Evolutionary conservation across 495 filamentous ascomycete genomes (phyloP).

Genomic region (Hypomontagnella monticulosa): DNA sequence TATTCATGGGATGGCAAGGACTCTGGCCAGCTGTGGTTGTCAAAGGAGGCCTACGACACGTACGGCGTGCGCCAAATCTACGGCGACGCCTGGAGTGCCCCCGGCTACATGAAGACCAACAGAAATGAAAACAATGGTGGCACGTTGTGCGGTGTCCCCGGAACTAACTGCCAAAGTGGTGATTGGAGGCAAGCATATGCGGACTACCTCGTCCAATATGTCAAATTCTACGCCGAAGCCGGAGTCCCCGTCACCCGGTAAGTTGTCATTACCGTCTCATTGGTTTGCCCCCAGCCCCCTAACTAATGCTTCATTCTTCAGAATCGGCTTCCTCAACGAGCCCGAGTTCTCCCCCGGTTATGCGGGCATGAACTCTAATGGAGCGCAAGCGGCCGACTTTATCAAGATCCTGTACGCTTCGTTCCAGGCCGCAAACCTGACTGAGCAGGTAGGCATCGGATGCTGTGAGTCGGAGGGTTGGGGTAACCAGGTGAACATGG

Average conservation of each 20-base stretch:
- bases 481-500: conserved; percentile 53
- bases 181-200: conserved; percentile 67
- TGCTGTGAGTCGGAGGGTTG: conserved; percentile 56
- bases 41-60: conserved; percentile 57
- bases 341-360: conserved; percentile 53
- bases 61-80: conserved; percentile 63
- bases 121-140: conserved; percentile 60
- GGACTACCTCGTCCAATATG: conserved; percentile 63
- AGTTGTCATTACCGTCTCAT: conserved; percentile 54
- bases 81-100: conserved; percentile 59
- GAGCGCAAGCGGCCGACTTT: conserved; percentile 53
- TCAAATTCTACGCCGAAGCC: conserved; percentile 59
- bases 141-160: conserved; percentile 62
- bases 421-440: conserved; percentile 43
- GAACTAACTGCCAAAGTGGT: conserved; percentile 55
- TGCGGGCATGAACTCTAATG: conserved; percentile 51
- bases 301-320: conserved; percentile 13
- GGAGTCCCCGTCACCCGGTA: conserved; percentile 62
- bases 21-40: conserved; percentile 61
- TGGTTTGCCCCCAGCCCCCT: conserved; percentile 29
- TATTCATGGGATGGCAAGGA: conserved; percentile 65
- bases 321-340: conserved; percentile 53
- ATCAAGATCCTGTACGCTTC: conserved; percentile 52
- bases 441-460: conserved; percentile 46
- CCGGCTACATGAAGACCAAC: conserved; percentile 66